phyloP scores from a whole-genome alignment of 352 stramenopile species.

The Pelagophyceae sp. region DNA sequence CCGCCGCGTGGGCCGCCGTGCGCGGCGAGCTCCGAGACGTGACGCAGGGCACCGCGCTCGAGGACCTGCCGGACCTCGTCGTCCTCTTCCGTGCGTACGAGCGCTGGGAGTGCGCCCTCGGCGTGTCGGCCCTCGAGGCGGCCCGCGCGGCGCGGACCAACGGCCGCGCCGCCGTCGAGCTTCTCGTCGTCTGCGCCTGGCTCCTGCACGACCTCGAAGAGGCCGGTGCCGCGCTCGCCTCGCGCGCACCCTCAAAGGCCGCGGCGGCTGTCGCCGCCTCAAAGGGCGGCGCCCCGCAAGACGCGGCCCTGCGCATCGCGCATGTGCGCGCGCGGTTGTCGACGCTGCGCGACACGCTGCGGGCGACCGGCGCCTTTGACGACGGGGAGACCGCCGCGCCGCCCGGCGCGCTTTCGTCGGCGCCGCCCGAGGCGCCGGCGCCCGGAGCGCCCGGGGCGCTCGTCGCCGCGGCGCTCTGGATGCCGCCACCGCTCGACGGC shows the following conservation, averaged over 20 bases:
- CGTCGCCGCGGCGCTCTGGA: not conserved
- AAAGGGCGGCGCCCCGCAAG: too few relatives aligned
- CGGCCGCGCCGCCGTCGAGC: not conserved
- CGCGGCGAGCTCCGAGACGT: not conserved
- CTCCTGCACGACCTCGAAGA: not conserved
- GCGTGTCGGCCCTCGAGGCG: not conserved
- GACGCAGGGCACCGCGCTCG: not conserved
- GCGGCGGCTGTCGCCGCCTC: too few relatives aligned
- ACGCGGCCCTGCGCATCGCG: too few relatives aligned
- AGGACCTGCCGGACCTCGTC: not conserved
- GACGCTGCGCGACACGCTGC: not conserved
- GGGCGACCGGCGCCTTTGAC: not conserved
- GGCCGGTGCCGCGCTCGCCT: not conserved
- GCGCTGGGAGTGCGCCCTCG: not conserved
- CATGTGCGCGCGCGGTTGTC: not conserved
- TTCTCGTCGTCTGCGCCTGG: not conserved
- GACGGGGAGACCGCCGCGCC: not conserved
- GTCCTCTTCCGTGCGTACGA: not conserved
- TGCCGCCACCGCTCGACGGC: not conserved
- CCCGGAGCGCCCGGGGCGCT: not conserved
- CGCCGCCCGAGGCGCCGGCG: not conserved
- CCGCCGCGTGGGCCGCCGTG: not conserved
- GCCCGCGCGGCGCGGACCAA: not conserved
- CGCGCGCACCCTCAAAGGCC: too few relatives aligned
- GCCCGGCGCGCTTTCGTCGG: not conserved